Percentiles rank a stretch among this genome's conserved stretches.
Conservation (phyloP, 805 yeast species). For the Brettanomyces custersianus region DNA sequence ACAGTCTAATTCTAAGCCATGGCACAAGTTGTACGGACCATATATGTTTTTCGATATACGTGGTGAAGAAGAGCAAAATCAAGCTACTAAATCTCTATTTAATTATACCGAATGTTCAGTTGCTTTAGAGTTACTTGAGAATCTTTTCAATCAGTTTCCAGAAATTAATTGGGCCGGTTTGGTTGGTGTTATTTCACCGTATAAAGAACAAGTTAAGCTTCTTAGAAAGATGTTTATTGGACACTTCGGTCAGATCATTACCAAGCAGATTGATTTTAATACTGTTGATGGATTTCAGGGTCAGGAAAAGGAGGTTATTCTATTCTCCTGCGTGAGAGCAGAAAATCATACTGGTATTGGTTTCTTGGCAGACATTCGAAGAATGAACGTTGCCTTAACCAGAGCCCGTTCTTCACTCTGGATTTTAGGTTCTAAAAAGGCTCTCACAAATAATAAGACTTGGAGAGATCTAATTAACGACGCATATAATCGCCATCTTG, state of each 20-base stretch:
- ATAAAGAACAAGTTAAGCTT: constrained; percentile 72
- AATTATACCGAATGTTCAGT: constrained; percentile 66
- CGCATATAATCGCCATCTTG: constrained; percentile 42
- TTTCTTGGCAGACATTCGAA: constrained; percentile 79
- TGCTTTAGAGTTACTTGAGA: constrained; percentile 57
- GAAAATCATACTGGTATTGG: constrained; percentile 65
- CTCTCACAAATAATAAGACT: constrained; percentile 53
- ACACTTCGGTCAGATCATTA: constrained; percentile 54
- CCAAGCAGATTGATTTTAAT: constrained; percentile 71
- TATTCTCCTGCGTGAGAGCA: constrained; percentile 94
- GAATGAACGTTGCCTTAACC: constrained; percentile 96
- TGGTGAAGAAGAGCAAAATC: constrained; percentile 58
- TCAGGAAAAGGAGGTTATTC: constrained; percentile 90
- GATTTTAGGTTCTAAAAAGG: constrained; percentile 76
- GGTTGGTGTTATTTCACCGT: constrained; percentile 90
- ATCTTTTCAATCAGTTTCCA: constrained; percentile 41
- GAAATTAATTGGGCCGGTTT: constrained; percentile 52
- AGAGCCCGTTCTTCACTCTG: constrained; percentile 89
- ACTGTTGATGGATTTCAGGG: constrained; percentile 98
- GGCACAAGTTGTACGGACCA: constrained; percentile 72
- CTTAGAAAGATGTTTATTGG: constrained; percentile 49
- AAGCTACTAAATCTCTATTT: constrained; percentile 57
- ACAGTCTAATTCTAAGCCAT: constrained; percentile 47
- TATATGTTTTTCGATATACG: constrained; percentile 68
- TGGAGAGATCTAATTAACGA: constrained; percentile 68